Conservation (phyloP, 2,329 filamentous ascomycete genomes). For the Coleophoma cylindrospora region DNA sequence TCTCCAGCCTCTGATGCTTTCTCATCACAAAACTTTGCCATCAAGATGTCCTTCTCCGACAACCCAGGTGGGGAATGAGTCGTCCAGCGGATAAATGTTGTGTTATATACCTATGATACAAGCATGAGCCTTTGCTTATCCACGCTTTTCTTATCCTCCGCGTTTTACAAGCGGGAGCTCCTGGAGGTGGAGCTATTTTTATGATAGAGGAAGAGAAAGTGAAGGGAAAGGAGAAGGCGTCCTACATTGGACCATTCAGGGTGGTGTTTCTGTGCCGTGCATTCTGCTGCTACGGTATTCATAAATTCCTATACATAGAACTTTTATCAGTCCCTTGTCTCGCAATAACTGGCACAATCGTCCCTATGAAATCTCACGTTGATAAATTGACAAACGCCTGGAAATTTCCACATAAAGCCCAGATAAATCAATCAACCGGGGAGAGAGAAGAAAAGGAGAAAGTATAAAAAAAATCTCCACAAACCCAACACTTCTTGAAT, state of each 20-base stretch:
- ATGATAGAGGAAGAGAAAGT: no score
- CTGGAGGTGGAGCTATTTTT: no score
- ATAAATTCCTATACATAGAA: constrained; percentile 59
- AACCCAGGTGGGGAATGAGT: constrained; percentile 64
- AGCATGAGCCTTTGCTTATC: background rate
- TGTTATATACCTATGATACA: constrained; percentile 57
- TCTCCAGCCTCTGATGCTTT: constrained; percentile 54
- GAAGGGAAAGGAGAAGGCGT: constrained; percentile 1
- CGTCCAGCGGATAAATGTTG: constrained; percentile 66
- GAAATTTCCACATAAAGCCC: background rate
- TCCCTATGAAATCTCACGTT: no score
- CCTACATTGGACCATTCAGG: constrained; percentile 72
- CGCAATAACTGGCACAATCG: constrained; percentile 10
- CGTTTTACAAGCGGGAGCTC: background rate
- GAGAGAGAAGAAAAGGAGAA: background rate
- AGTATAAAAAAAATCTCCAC: constrained; percentile 18
- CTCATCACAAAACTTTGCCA: constrained; percentile 59
- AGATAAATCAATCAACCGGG: no score
- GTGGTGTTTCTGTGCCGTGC: constrained; percentile 65
- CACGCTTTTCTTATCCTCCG: background rate
- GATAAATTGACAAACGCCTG: no score
- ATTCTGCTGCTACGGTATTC: constrained; percentile 64
- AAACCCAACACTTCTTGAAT: constrained; percentile 61
- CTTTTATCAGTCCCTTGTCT: background rate
- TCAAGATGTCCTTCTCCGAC: constrained; percentile 55